Evolutionary conservation across 441 rosid genomes (phyloP).

Genomic region (Euphorbia schlechtendalii): DNA sequence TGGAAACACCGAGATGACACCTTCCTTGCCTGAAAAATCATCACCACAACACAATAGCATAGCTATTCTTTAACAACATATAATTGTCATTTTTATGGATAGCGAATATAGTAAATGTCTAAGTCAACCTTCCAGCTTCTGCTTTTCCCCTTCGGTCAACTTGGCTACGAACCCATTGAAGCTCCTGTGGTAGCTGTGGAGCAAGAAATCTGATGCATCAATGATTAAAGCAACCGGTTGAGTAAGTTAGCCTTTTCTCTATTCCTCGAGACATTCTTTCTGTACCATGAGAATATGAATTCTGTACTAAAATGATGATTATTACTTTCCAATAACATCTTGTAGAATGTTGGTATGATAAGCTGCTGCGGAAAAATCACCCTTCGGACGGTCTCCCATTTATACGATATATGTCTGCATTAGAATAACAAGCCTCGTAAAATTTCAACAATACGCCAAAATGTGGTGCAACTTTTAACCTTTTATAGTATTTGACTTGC

Average conservation of each 20-base stretch:
- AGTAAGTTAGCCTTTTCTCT: neutral
- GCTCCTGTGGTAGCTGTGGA: slow-evolving; percentile 24
- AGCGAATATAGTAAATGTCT: neutral
- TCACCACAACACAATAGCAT: neutral
- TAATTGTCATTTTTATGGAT: neutral
- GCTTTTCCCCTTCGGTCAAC: slow-evolving; percentile 21
- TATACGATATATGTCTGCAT: slow-evolving; percentile 29
- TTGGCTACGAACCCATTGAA: slow-evolving; percentile 32
- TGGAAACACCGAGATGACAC: slow-evolving; percentile 28
- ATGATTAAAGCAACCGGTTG: neutral
- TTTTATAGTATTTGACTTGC: too few species aligned
- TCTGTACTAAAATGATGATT: neutral
- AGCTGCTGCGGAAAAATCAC: slow-evolving; percentile 16
- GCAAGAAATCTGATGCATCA: slow-evolving; percentile 16
- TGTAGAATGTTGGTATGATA: slow-evolving; percentile 28
- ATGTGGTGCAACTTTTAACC: too few species aligned
- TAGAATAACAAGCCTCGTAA: neutral
- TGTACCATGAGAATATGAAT: neutral
- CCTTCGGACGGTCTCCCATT: slow-evolving; percentile 31
- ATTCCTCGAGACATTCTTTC: neutral
- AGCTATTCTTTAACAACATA: neutral
- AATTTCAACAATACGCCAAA: neutral
- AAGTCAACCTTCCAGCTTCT: slow-evolving; percentile 20
- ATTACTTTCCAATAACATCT: slow-evolving; percentile 37
- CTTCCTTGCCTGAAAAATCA: slow-evolving; percentile 14